These are phyloP conservation scores for Pyricularia sp. DNA, from an alignment of 2,329 filamentous ascomycete species.

Conservation along the genomic window DNA sequence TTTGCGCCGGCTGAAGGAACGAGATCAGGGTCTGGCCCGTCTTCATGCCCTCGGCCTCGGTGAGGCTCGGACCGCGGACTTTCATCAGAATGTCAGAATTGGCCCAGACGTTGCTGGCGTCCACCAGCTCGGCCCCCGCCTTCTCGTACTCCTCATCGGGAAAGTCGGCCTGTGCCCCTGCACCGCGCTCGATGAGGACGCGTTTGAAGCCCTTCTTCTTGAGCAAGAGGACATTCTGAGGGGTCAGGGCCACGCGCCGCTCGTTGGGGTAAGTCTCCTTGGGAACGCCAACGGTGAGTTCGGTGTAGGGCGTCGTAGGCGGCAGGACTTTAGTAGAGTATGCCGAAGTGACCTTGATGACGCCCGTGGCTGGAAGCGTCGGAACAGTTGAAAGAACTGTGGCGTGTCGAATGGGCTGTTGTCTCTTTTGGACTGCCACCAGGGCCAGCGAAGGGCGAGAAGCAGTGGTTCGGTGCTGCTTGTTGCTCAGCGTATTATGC, in stretches of 20 bases:
- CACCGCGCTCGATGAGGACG: constrained; percentile 70
- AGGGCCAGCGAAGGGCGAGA: constrained; percentile 14
- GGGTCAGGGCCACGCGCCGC: constrained; percentile 75
- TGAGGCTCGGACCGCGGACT: constrained; percentile 63
- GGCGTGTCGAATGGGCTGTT: constrained; percentile 29
- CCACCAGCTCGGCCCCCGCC: constrained; percentile 70
- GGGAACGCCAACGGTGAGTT: constrained; percentile 70
- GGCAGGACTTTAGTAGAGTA: constrained; percentile 32
- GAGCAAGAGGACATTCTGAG: constrained; percentile 70
- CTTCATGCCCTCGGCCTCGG: constrained; percentile 60
- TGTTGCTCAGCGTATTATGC: constrained; percentile 24
- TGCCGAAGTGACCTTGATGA: constrained; percentile 10
- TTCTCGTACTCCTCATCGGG: constrained; percentile 66
- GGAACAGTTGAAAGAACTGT: constrained; percentile 22
- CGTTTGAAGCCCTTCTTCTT: constrained; percentile 78
- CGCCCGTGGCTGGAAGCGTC: constrained; percentile 9
- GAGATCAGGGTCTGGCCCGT: constrained; percentile 69
- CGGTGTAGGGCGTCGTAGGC: constrained; percentile 53
- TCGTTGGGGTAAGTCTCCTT: constrained; percentile 71
- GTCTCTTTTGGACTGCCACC: constrained; percentile 12
- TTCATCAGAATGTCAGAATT: constrained; percentile 75
- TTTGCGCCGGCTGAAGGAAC: constrained; percentile 75
- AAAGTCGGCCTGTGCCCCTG: constrained; percentile 70
- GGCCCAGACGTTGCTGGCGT: constrained; percentile 57
- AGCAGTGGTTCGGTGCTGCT: constrained; percentile 13